A percentile compares a stretch with the other conserved stretches of the same genome.
Conservation (phyloP, 768 basidiomycete genomes). For the Termitomyces sp. region DNA sequence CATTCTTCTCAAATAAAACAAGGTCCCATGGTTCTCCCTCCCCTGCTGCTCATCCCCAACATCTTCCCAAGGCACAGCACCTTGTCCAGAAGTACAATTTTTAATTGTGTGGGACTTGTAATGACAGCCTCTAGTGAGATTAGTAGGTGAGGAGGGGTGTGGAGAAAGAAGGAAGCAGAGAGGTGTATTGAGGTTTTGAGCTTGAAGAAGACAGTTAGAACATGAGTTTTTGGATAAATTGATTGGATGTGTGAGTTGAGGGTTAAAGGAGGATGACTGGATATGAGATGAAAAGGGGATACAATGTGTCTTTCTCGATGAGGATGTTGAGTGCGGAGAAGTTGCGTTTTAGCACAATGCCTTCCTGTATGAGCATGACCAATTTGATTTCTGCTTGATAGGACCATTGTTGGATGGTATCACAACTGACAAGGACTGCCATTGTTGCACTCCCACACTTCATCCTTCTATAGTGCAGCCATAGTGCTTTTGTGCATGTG, state of each 20-base stretch:
- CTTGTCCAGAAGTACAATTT: constrained; percentile 49
- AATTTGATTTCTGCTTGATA: constrained; percentile 40
- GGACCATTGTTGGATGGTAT: constrained; percentile 13
- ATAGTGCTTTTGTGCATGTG: constrained; percentile 40
- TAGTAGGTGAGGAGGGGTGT: constrained; percentile 26
- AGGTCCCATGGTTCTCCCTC: constrained; percentile 44
- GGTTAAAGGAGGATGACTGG: not conserved
- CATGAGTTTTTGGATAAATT: constrained; percentile 40
- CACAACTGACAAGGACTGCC: constrained; percentile 7
- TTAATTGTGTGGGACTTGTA: constrained; percentile 47
- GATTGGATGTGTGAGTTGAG: constrained; percentile 30
- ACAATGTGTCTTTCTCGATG: constrained; percentile 27
- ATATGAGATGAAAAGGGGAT: not conserved
- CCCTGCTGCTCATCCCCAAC: constrained; percentile 35
- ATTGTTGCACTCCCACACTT: constrained; percentile 53
- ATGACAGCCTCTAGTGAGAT: constrained; percentile 34
- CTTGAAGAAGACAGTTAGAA: constrained; percentile 42
- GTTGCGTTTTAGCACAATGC: constrained; percentile 48
- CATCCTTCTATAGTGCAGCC: constrained; percentile 64
- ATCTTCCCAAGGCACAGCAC: constrained; percentile 22
- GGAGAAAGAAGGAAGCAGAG: constrained; percentile 33
- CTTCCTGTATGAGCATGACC: constrained; percentile 41
- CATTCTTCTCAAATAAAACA: constrained; percentile 48
- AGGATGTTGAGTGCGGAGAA: constrained; percentile 37
- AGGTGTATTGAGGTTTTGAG: constrained; percentile 36